Evolutionary conservation across 208 protist genomes (phyloP).

Genomic region (Crithidia sp.): DNA sequence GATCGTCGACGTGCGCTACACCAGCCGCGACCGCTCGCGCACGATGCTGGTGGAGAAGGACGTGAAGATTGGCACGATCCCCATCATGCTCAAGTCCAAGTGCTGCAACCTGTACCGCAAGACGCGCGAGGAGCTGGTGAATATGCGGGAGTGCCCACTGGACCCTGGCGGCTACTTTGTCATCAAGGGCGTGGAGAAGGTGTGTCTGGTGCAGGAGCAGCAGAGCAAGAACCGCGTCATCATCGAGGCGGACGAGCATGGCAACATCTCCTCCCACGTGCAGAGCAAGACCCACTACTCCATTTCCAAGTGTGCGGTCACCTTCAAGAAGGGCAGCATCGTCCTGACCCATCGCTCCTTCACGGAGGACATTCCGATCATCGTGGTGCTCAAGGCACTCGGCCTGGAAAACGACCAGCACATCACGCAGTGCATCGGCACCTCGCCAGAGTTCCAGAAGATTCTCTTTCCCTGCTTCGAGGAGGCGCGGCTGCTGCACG

Average conservation of each 20-base stretch:
- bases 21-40: slow-evolving; percentile 45
- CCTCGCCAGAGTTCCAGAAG: slow-evolving; percentile 82
- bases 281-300: slow-evolving; percentile 89
- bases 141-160: slow-evolving; percentile 97
- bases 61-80: slow-evolving; percentile 97
- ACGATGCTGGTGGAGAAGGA: slow-evolving; percentile 69
- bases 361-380: slow-evolving; percentile 98
- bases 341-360: slow-evolving; percentile 98
- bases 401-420: slow-evolving; percentile 99
- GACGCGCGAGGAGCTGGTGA: slow-evolving; percentile 92
- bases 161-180: slow-evolving; percentile 99
- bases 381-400: slow-evolving; percentile 98
- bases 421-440: slow-evolving; percentile 97
- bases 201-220: slow-evolving; percentile 95
- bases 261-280: slow-evolving; percentile 93
- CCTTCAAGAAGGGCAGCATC: slow-evolving; percentile 94
- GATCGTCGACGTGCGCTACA: slow-evolving; percentile 34
- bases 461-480: slow-evolving; percentile 97
- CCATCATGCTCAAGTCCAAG: slow-evolving; percentile 99
- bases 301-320: slow-evolving; percentile 95
- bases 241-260: slow-evolving; percentile 89
- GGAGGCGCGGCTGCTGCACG: slow-evolving; percentile 78
- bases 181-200: slow-evolving; percentile 99
- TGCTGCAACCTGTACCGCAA: slow-evolving; percentile 96
- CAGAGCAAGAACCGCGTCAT: slow-evolving; percentile 99